phyloP scores from a whole-genome alignment of 148 eudicot species.

The Chenopodium album region DNA sequence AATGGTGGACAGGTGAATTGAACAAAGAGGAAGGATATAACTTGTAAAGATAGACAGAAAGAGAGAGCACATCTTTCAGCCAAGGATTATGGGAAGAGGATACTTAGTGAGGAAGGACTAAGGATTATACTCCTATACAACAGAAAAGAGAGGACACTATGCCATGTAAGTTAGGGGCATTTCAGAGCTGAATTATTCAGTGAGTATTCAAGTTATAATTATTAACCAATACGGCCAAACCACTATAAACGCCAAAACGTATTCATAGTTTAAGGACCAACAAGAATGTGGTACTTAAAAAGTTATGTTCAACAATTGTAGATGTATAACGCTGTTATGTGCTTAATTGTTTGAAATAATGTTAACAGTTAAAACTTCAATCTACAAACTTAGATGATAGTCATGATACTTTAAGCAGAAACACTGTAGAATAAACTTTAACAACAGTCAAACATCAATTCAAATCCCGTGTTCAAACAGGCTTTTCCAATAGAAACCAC shows the following conservation, averaged over 20 bases:
- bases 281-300: background rate
- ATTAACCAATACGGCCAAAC: background rate
- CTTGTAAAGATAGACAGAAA: background rate
- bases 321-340: background rate
- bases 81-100: background rate
- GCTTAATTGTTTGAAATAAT: background rate
- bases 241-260: background rate
- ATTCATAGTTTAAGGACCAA: background rate
- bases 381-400: background rate
- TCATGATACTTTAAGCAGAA: background rate
- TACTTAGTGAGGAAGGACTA: too few species aligned
- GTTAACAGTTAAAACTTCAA: background rate
- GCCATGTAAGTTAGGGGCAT: background rate
- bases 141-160: background rate
- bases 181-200: background rate
- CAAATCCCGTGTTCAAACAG: background rate
- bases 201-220: background rate
- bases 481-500: too few species aligned
- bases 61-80: background rate
- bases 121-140: background rate
- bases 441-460: constrained; percentile 1
- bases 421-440: background rate
- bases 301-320: background rate
- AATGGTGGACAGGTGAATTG: background rate
- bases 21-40: background rate